These are phyloP conservation scores for Metschnikowia bowlesiae DNA, from an alignment of 805 yeast species.

Conservation along the genomic window DNA sequence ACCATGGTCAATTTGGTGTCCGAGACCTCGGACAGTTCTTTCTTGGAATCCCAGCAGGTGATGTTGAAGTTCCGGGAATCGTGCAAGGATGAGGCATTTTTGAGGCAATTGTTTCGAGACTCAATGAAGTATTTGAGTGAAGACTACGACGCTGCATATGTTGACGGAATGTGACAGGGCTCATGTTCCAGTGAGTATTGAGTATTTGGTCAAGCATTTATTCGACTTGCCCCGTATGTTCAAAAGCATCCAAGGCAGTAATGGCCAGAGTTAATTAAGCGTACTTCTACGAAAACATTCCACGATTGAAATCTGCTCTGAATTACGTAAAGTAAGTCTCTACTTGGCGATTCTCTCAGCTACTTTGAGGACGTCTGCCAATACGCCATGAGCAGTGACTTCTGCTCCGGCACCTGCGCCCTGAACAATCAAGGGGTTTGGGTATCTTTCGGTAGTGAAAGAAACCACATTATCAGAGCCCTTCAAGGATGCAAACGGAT, in stretches of 20 bases:
- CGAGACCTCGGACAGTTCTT: conserved; percentile 26
- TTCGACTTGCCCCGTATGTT: too few relatives aligned
- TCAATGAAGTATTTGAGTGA: conserved; percentile 49
- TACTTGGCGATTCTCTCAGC: conserved; percentile 72
- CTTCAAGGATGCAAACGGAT: conserved; percentile 92
- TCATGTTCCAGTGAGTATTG: too few relatives aligned
- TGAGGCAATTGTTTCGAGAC: conserved; percentile 52
- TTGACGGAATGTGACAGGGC: conserved; percentile 8
- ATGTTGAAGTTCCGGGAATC: conserved; percentile 64
- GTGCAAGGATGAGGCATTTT: conserved; percentile 49
- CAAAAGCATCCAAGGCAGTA: too few relatives aligned
- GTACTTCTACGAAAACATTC: neutral
- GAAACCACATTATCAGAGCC: conserved; percentile 97
- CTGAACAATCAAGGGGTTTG: conserved; percentile 89
- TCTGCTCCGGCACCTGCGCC: conserved; percentile 95
- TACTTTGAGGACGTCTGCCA: conserved; percentile 88
- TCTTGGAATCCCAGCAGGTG: conserved; percentile 66
- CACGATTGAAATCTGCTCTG: neutral
- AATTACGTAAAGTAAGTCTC: neutral
- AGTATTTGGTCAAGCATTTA: neutral
- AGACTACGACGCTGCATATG: conserved; percentile 21
- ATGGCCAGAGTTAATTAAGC: too few relatives aligned
- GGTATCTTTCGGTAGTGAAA: conserved; percentile 85
- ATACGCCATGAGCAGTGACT: conserved; percentile 74
- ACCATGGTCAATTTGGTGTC: conserved; percentile 29